Base-by-base conservation (phyloP, 2,329 filamentous ascomycete genomes). In the Leptographium wingfieldii region DNA sequence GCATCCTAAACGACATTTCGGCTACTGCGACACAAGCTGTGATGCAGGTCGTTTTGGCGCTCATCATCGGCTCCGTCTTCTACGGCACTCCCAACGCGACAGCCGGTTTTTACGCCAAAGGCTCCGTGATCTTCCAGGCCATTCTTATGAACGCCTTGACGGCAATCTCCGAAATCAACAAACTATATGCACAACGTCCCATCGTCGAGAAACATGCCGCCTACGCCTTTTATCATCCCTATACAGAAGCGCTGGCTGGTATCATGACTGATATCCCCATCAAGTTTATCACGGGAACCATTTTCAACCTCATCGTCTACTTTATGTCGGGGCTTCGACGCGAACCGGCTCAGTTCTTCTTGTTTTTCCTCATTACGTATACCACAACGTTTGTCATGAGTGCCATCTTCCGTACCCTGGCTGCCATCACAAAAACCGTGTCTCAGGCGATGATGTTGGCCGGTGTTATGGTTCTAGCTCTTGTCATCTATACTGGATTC, bases 131-230 rank as follows among this genome's bases (percentile, higher is more conserved):
- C 57, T 96, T 95, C 81, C 94, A 95, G 70, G 88, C 89, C 64
- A 84, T 91, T 67, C 77, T 96, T 63, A 84, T 94, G 76, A 95
- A 92, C 71, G 90, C 89, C 48, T 92, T 94, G 68, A 80, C 85
- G 64, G 88, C 84, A 69, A 86, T 87, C 57, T 79, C 92, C 46
- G 90, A 94, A 78, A 94, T 96, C 69, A 73, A 94, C 51, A 91
- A 88, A 0, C 79, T 96, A 9, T 96, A 94, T 69, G 82, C 88
- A 1, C 90, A 96, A 81, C 86, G 92, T 48, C 87, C 88, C 1
- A 95, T 96, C 66, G 89, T 96, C 61, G 90, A 96, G 69, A 96
- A 96, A 70, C 92, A 96, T 66, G 76, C 80, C 60, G 83, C 87
- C 60, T 96, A 95, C 69, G 90, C 91, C 29, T 79, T 96, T 22